Percentiles rank a stretch among this genome's conserved stretches.
Evolutionary conservation across 31 red algal genomes (phyloP).

Genomic region (Endocladia muricata): DNA sequence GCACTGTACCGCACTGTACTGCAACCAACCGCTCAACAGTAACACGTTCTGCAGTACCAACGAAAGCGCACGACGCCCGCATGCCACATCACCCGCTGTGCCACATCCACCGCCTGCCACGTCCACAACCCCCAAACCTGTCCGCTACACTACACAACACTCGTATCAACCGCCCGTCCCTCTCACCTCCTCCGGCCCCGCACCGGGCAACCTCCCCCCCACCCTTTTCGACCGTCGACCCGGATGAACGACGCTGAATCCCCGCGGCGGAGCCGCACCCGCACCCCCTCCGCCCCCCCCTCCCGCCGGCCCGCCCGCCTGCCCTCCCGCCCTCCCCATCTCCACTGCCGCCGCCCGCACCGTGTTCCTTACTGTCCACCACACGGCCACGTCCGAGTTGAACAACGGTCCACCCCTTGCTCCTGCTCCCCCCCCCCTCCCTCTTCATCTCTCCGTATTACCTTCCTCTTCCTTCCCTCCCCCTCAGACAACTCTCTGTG

Average conservation of each 20-base stretch:
- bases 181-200: too few relatives aligned
- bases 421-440: background rate
- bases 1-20: background rate
- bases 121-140: too few relatives aligned
- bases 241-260: background rate
- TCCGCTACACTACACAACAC: too few relatives aligned
- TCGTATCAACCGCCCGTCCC: too few relatives aligned
- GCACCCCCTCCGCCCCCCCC: background rate
- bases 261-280: background rate
- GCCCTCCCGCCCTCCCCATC: background rate
- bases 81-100: too few relatives aligned
- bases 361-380: background rate
- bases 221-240: too few relatives aligned
- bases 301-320: background rate
- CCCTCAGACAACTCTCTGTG: background rate
- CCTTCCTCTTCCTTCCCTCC: background rate
- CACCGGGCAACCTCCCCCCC: too few relatives aligned
- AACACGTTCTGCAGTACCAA: too few relatives aligned
- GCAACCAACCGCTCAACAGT: background rate
- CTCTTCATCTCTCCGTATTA: background rate
- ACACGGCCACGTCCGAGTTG: too few relatives aligned
- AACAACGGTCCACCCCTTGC: too few relatives aligned
- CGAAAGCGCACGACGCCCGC: too few relatives aligned
- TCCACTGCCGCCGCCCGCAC: background rate
- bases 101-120: too few relatives aligned